Conservation (phyloP, 2,329 filamentous ascomycete species). For the Sclerotinia sclerotiorum region DNA sequence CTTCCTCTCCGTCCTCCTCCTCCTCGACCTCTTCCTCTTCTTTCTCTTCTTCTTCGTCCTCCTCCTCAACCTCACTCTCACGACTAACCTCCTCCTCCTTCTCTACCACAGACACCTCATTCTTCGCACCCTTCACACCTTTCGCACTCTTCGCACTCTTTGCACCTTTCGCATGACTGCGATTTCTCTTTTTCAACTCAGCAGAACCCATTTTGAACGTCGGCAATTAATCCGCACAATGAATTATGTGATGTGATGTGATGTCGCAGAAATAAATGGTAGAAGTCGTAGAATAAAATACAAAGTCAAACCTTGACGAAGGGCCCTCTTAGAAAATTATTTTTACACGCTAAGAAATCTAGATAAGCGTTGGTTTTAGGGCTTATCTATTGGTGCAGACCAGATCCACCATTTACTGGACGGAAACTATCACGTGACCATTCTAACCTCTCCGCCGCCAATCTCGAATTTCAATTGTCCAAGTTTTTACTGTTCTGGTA, state of each 20-base stretch:
- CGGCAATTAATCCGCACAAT: background rate
- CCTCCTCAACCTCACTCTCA: constrained; percentile 37
- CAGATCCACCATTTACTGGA: background rate
- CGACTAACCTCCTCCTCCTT: constrained; percentile 45
- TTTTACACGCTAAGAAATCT: constrained; percentile 14
- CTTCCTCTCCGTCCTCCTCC: constrained; percentile 32
- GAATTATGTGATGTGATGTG: background rate
- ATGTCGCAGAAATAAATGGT: background rate
- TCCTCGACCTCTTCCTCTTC: constrained; percentile 38
- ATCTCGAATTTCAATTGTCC: too few relatives aligned
- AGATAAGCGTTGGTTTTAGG: constrained; percentile 3
- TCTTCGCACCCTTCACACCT: constrained; percentile 19
- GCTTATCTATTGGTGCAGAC: constrained; percentile 7
- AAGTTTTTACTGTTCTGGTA: too few relatives aligned
- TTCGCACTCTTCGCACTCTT: constrained; percentile 28
- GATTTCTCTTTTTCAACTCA: constrained; percentile 41
- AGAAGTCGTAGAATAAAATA: background rate
- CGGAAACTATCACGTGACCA: too few relatives aligned
- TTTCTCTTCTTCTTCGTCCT: constrained; percentile 34
- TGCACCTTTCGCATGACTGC: constrained; percentile 37
- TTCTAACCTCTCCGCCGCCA: too few relatives aligned
- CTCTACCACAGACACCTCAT: constrained; percentile 2
- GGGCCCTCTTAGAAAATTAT: constrained; percentile 10
- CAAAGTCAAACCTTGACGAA: background rate
- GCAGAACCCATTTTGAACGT: constrained; percentile 33